phyloP scores from a whole-genome alignment of 1,139 yeast genomes.

The Magnusiomyces ingens region DNA sequence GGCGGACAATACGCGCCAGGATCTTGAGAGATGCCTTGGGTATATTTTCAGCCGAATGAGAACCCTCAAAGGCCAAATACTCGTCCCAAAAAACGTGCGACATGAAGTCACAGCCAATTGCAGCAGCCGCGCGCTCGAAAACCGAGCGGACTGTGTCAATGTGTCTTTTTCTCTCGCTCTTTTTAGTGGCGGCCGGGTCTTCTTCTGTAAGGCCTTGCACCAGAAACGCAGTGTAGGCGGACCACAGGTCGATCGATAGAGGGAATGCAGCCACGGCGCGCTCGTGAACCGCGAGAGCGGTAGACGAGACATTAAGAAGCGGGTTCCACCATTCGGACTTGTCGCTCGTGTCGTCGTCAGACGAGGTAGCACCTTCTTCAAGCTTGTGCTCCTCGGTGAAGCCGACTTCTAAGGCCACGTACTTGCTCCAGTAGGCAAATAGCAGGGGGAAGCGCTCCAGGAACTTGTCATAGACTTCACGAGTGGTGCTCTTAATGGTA shows the following conservation, averaged over 20 bases:
- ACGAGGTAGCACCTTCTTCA: constrained; percentile 28
- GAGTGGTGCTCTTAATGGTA: constrained; percentile 37
- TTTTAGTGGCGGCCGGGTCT: neutral
- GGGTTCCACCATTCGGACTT: constrained; percentile 34
- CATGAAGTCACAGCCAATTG: constrained; percentile 68
- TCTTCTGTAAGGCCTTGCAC: constrained; percentile 29
- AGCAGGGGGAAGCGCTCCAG: constrained; percentile 59
- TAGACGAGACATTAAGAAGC: neutral
- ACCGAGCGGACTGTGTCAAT: constrained; percentile 22
- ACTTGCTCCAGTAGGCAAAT: constrained; percentile 76
- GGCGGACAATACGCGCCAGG: constrained; percentile 54
- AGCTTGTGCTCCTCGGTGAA: constrained; percentile 37
- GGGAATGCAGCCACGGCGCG: constrained; percentile 49
- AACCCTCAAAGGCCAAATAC: constrained; percentile 51
- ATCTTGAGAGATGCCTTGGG: constrained; percentile 29
- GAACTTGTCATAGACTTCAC: constrained; percentile 50
- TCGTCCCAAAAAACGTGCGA: constrained; percentile 69
- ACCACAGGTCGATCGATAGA: constrained; percentile 66
- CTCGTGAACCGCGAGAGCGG: constrained; percentile 25
- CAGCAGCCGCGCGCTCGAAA: constrained; percentile 56
- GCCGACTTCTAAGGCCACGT: constrained; percentile 59
- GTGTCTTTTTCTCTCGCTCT: constrained; percentile 5
- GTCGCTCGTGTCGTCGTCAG: neutral
- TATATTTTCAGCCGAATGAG: neutral
- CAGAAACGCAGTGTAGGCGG: constrained; percentile 52